Evolutionary conservation across 1,284 basidiomycete species (phyloP).

Genomic region (Trametes pubescens): DNA sequence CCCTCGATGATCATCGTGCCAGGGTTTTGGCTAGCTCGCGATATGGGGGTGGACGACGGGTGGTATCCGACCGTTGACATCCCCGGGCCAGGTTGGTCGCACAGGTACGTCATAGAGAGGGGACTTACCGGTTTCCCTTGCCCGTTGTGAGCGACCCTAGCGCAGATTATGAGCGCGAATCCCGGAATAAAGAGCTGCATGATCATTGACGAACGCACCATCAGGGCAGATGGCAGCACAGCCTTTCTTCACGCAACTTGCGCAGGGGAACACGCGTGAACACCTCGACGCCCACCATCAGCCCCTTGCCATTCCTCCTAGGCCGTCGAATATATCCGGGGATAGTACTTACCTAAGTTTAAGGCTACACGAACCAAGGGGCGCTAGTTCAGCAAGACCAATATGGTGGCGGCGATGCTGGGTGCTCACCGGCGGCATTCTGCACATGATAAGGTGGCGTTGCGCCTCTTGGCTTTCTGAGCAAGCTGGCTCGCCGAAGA

Average conservation of each 20-base stretch:
- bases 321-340: slow-evolving; percentile 15
- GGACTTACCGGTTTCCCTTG: slow-evolving; percentile 67
- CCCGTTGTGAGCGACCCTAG: slow-evolving; percentile 74
- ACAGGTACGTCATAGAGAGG: slow-evolving; percentile 13
- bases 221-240: slow-evolving; percentile 70
- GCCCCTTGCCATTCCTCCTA: not conserved
- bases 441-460: slow-evolving; percentile 37
- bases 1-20: too few relatives aligned
- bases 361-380: slow-evolving; percentile 48
- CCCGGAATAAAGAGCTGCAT: not conserved
- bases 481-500: slow-evolving; percentile 34
- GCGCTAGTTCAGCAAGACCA: slow-evolving; percentile 19
- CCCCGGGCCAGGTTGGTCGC: not conserved
- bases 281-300: slow-evolving; percentile 51
- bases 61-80: not conserved
- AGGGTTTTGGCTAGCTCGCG: too few relatives aligned
- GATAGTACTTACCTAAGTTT: slow-evolving; percentile 63
- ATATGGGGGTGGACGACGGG: too few relatives aligned
- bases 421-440: slow-evolving; percentile 37
- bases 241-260: slow-evolving; percentile 74
- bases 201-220: slow-evolving; percentile 45
- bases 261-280: slow-evolving; percentile 69
- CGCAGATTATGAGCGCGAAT: slow-evolving; percentile 10
- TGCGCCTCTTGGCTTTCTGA: slow-evolving; percentile 32
- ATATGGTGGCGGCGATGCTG: slow-evolving; percentile 14